Conservation (phyloP, 192 early-diverging fungal species). For the Backusella australiensis region DNA sequence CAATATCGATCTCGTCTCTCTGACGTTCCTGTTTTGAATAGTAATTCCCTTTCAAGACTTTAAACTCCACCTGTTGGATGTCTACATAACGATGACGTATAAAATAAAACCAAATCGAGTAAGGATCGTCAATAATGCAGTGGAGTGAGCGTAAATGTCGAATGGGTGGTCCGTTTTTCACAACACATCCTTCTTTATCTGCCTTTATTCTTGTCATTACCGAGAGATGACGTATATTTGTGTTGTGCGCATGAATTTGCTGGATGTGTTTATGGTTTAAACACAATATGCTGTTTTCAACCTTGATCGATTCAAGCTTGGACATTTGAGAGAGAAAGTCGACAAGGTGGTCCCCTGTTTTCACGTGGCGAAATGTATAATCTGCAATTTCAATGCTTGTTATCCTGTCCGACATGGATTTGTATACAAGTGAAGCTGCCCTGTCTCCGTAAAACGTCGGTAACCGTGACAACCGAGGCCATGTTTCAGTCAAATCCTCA, state of each 20-base stretch:
- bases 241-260: background rate
- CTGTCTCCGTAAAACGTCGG: background rate
- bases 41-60: background rate
- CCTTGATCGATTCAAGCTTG: background rate
- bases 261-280: background rate
- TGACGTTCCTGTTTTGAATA: background rate
- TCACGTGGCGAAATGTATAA: background rate
- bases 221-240: background rate
- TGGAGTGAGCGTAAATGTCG: background rate
- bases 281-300: background rate
- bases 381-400: background rate
- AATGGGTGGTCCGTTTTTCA: background rate
- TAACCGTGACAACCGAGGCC: background rate
- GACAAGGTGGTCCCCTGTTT: background rate
- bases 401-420: background rate
- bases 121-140: constrained; percentile 7
- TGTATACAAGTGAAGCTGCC: background rate
- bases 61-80: background rate
- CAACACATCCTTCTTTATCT: background rate
- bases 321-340: background rate
- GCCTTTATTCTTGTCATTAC: background rate
- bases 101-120: constrained; percentile 1
- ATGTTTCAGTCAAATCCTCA: background rate
- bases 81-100: background rate
- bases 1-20: background rate